These are phyloP conservation scores for Paecilomyces sp. DNA, from an alignment of 2,329 filamentous ascomycete genomes.

Conservation along the genomic window DNA sequence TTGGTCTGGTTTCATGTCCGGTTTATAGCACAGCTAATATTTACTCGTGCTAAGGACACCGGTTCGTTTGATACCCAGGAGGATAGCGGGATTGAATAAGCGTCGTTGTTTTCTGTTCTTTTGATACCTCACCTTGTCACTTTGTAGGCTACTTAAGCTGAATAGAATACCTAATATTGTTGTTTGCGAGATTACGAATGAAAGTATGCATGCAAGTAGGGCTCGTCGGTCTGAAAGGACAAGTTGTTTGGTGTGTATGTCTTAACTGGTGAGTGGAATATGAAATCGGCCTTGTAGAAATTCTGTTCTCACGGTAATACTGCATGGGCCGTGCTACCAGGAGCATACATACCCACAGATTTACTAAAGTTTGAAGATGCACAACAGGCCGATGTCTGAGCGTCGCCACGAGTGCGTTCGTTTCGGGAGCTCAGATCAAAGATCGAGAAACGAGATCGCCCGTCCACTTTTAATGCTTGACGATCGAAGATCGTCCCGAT, in stretches of 20 bases:
- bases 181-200: not conserved
- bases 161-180: not conserved
- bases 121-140: conserved; percentile 10
- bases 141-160: not conserved
- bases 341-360: no score
- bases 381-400: no score
- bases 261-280: no score
- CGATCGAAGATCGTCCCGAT: not conserved
- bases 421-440: no score
- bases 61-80: conserved; percentile 14
- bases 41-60: not conserved
- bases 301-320: no score
- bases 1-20: conserved; percentile 1
- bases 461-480: no score
- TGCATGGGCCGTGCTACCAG: no score
- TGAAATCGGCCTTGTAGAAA: no score
- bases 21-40: conserved; percentile 1
- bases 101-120: conserved; percentile 8
- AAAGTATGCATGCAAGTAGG: not conserved
- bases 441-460: no score
- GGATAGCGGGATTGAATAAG: conserved; percentile 8
- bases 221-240: not conserved
- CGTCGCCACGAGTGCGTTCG: no score
- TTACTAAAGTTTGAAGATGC: no score
- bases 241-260: no score